Evolutionary conservation across 179 eudicot species (phyloP), one percentile per base, ranked within the genome.

Genomic region (Nepenthes alata): DNA sequence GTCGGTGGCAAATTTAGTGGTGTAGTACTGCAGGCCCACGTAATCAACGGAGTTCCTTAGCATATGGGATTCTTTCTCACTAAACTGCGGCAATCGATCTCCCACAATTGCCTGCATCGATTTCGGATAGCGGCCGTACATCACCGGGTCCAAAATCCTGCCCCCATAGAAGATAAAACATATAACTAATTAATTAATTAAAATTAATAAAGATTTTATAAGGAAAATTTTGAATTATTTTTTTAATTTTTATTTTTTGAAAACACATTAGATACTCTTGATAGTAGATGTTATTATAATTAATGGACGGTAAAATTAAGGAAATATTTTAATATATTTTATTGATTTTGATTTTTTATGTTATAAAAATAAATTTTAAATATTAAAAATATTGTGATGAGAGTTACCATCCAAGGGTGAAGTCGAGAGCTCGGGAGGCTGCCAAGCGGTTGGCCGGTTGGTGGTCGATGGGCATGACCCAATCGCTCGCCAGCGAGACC

Each of bases 391-490:
- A 39, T 39, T 7, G 7, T 3, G 45, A 39, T 39, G 45, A 39
- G 1, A 39, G 67, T 54, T 51, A 79, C 83, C 83, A 79, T 53
- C 83, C 83, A 39, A 75, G 54, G 35, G 34, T 11, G 60, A 75
- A 77, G 11, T 79, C 76, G 36, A 54, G 51, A 16, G 59, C 68
- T 53, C 80, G 69, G 1, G 6, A 35, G 3, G 78, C 69, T 7
- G 80, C 83, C 15, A 12, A 16, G 12, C 6, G 41, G 47, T 39
- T 62, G 8, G 37, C 55, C 3, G 51, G 41, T 6, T n/a, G 25
- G 2, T 63, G 15, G 2, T 72, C 61, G 38, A 59, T 47, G 3
- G 83, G 77, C n/a, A 60, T 63, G 5, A 58, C 13, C 80, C 77
- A 69, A 9, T 57, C 36, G n/a, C 65, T 13, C 14, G 57, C 63